Conservation (phyloP, 2,329 filamentous ascomycete genomes). For the Blastomyces parvus region DNA sequence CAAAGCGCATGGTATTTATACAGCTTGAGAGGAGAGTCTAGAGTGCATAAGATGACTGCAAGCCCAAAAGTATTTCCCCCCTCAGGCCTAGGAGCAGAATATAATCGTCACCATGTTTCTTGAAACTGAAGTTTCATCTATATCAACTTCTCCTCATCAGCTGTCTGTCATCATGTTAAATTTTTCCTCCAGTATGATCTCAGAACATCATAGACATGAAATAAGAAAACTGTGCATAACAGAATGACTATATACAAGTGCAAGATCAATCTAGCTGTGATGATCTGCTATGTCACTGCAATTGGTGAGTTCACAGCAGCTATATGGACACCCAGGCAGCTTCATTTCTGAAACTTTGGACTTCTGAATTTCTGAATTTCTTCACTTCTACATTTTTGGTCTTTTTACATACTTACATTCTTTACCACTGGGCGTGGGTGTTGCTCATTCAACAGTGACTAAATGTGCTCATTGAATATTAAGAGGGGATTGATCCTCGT, state of each 20-base stretch:
- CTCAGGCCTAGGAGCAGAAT: not conserved
- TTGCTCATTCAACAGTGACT: no score
- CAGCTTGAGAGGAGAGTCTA: no score
- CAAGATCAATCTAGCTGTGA: not conserved
- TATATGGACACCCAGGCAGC: not conserved
- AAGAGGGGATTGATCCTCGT: no score
- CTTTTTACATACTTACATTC: constrained; percentile 1
- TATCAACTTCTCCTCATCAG: not conserved
- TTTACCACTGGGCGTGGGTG: no score
- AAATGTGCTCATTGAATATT: no score
- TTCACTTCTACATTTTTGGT: constrained; percentile 2
- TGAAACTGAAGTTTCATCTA: not conserved
- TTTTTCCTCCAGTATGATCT: not conserved
- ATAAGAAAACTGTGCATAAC: not conserved
- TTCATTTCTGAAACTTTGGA: not conserved
- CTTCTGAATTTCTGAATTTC: no score
- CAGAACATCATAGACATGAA: not conserved
- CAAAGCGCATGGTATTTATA: no score
- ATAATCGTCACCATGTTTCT: not conserved
- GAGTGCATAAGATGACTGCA: no score
- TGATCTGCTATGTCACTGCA: not conserved
- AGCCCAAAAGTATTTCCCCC: not conserved
- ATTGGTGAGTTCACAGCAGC: not conserved
- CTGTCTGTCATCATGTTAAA: not conserved
- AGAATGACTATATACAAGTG: not conserved